Conservation (phyloP, 1,284 basidiomycete species). For the Polyporus tsugae region DNA sequence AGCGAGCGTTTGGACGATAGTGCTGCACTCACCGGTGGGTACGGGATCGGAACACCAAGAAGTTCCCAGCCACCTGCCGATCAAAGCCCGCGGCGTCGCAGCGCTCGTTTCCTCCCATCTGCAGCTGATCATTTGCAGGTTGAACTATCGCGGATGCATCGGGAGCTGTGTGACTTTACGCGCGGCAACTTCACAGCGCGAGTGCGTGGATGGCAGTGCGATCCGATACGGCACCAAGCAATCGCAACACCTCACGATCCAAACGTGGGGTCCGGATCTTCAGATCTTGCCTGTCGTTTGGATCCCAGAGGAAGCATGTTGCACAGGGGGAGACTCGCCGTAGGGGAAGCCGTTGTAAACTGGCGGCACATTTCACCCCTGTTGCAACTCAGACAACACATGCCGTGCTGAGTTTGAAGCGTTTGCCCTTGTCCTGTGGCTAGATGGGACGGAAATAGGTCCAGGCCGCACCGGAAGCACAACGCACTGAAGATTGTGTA, state of each 20-base stretch:
- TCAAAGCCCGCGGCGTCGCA: conserved; percentile 23
- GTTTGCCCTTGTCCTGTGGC: conserved; percentile 11
- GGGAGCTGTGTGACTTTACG: conserved; percentile 3
- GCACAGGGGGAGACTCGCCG: conserved; percentile 12
- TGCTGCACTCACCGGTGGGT: conserved; percentile 21
- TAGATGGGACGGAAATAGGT: conserved; percentile 17
- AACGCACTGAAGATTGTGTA: conserved; percentile 16
- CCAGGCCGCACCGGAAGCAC: conserved; percentile 2
- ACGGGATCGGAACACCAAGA: conserved; percentile 10
- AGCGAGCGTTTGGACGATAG: conserved; percentile 20
- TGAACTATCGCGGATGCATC: conserved; percentile 31
- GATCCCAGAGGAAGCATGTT: background rate
- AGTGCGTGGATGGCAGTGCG: conserved; percentile 8
- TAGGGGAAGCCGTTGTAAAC: background rate
- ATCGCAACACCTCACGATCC: conserved; percentile 3
- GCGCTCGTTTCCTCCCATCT: conserved; percentile 13
- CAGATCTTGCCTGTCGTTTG: conserved; percentile 9
- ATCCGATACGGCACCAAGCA: conserved; percentile 1
- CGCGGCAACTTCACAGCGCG: conserved; percentile 8
- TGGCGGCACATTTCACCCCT: conserved; percentile 9
- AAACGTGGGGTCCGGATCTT: background rate
- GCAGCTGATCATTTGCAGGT: conserved; percentile 14
- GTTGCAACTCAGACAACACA: conserved; percentile 22
- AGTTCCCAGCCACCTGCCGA: conserved; percentile 19
- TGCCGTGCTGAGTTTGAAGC: conserved; percentile 20